These are phyloP conservation scores for Eucalyptus tenuipes DNA, from an alignment of 345 rosid species.

Conservation along the genomic window DNA sequence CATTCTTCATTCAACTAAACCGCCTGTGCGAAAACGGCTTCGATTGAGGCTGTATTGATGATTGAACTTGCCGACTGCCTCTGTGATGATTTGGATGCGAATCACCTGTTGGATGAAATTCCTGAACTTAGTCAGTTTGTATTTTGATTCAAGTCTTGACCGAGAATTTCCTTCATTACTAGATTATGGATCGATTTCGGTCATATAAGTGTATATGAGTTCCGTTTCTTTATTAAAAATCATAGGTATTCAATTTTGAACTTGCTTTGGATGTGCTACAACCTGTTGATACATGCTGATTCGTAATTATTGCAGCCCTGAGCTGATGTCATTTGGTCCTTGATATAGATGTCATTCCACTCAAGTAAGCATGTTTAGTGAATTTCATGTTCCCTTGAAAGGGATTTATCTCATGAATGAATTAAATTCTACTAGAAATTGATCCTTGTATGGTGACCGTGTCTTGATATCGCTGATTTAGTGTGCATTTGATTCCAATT, in stretches of 20 bases:
- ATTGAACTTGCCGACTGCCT: rapidly evolving
- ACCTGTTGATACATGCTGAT: neutral
- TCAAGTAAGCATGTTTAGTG: neutral
- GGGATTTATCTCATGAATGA: neutral
- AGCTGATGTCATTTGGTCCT: neutral
- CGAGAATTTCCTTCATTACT: neutral
- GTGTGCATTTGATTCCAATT: neutral
- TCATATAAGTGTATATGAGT: neutral
- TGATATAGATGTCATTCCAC: neutral
- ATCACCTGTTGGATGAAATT: neutral
- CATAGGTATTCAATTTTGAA: neutral
- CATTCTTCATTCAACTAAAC: neutral
- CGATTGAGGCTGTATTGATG: neutral
- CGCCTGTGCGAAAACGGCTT: neutral
- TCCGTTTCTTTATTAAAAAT: neutral
- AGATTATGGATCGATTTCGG: neutral
- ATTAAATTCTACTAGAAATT: neutral
- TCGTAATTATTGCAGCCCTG: rapidly evolving
- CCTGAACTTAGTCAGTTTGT: neutral
- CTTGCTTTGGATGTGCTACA: neutral
- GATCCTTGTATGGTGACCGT: rapidly evolving
- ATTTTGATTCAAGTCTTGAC: neutral
- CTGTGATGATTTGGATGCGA: neutral
- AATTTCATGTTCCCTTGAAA: neutral
- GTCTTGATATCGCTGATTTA: too few species aligned